Evolutionary conservation across 129 eudicot species (phyloP).

Genomic region (Sambucus nigra): DNA sequence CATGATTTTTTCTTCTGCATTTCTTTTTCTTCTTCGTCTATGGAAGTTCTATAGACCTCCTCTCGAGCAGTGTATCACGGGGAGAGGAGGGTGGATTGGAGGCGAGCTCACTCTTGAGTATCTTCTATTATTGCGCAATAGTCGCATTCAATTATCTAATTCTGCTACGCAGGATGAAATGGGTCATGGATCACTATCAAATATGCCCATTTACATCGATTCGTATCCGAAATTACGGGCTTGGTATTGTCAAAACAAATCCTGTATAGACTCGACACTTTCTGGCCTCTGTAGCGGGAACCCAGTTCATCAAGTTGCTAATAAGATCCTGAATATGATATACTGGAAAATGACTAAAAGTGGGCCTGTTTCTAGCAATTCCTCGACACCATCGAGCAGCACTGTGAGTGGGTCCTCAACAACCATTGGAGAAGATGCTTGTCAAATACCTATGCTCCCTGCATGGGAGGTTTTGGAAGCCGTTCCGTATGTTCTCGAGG

Average conservation of each 20-base stretch:
- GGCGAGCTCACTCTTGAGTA: constrained; percentile 21
- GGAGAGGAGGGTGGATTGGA: constrained; percentile 15
- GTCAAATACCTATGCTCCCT: constrained; percentile 12
- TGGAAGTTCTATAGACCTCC: constrained; percentile 20
- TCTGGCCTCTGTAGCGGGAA: constrained; percentile 18
- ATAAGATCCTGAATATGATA: constrained; percentile 17
- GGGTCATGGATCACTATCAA: constrained; percentile 1
- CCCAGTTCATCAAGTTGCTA: constrained; percentile 20
- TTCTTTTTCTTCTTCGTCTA: constrained; percentile 18
- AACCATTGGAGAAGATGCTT: constrained; percentile 5
- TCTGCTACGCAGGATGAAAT: neutral
- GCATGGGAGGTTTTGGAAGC: constrained; percentile 26
- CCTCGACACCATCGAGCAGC: constrained; percentile 4
- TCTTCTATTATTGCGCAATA: constrained; percentile 19
- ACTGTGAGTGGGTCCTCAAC: constrained; percentile 4
- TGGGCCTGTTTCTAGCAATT: constrained; percentile 6
- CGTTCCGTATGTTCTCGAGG: constrained; percentile 22
- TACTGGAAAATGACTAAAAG: constrained; percentile 13
- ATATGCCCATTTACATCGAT: constrained; percentile 11
- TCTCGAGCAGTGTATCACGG: constrained; percentile 18
- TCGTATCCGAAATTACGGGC: constrained; percentile 18
- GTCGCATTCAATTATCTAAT: constrained; percentile 10
- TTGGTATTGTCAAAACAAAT: constrained; percentile 22
- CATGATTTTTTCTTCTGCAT: constrained; percentile 20
- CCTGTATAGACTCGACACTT: constrained; percentile 20